A percentile compares a stretch with the other conserved stretches of the same genome.
Evolutionary conservation across 352 stramenopile species (phyloP).

Genomic region (Phytophthora megakarya): DNA sequence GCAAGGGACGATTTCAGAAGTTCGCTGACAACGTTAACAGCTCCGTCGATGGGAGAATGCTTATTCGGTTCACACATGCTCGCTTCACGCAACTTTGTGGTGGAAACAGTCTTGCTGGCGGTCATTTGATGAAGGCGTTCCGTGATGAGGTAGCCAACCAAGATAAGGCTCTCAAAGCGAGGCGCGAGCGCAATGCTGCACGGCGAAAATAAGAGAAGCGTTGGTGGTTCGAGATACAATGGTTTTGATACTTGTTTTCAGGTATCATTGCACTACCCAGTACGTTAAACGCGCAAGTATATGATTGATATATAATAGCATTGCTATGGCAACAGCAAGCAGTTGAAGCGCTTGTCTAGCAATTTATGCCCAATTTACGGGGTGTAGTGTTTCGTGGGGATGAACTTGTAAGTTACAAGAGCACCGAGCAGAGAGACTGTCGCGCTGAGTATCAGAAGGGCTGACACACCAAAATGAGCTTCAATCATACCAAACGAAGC

Average conservation of each 20-base stretch:
- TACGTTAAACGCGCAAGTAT: background rate
- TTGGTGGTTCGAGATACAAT: background rate
- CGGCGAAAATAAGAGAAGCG: slow-evolving; percentile 27
- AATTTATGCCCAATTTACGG: slow-evolving; percentile 9
- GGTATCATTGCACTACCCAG: too few relatives aligned
- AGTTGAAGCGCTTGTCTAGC: slow-evolving; percentile 11
- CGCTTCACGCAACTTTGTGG: slow-evolving; percentile 73
- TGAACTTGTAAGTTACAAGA: slow-evolving; percentile 66
- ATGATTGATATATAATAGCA: slow-evolving; percentile 27
- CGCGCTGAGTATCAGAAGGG: slow-evolving; percentile 61
- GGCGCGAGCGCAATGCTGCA: slow-evolving; percentile 49
- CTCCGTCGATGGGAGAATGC: slow-evolving; percentile 59
- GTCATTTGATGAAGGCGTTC: slow-evolving; percentile 62
- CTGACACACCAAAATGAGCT: slow-evolving; percentile 56
- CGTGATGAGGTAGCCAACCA: slow-evolving; percentile 56
- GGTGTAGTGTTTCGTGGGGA: slow-evolving; percentile 56
- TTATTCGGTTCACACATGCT: slow-evolving; percentile 62
- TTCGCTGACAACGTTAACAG: slow-evolving; percentile 52
- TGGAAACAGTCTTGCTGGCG: slow-evolving; percentile 60
- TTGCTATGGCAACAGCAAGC: slow-evolving; percentile 6
- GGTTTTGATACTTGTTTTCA: too few relatives aligned
- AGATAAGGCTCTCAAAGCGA: slow-evolving; percentile 61
- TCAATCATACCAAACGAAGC: slow-evolving; percentile 71
- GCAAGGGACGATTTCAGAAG: slow-evolving; percentile 56
- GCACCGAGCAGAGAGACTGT: slow-evolving; percentile 64